phyloP scores from a whole-genome alignment of 2,329 filamentous ascomycete species.

The Coniochaeta hoffmannii region DNA sequence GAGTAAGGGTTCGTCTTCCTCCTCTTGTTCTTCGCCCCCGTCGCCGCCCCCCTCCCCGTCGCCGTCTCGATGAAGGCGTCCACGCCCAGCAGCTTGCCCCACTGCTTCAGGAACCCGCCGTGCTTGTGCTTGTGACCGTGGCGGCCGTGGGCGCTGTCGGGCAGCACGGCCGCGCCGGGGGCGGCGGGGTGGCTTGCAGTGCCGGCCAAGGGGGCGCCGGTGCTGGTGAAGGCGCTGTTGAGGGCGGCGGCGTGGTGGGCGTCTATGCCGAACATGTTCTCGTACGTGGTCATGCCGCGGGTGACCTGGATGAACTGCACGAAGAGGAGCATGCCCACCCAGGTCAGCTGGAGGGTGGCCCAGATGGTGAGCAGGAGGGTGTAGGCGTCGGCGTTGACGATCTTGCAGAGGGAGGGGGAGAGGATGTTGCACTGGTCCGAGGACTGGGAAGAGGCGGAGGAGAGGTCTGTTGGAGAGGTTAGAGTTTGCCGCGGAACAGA shows the following conservation, averaged over 20 bases:
- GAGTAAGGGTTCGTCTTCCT: constrained; percentile 75
- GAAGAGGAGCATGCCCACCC: constrained; percentile 94
- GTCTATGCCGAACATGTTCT: constrained; percentile 83
- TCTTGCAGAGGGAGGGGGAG: constrained; percentile 64
- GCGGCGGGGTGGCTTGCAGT: constrained; percentile 46
- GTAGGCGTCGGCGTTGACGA: constrained; percentile 76
- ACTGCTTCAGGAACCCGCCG: constrained; percentile 63
- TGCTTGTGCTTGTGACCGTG: constrained; percentile 31
- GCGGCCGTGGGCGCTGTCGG: constrained; percentile 32
- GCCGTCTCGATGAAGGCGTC: constrained; percentile 93
- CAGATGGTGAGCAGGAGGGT: constrained; percentile 74
- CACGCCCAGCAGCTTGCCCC: constrained; percentile 79
- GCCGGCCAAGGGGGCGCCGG: constrained; percentile 63
- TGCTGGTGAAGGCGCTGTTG: constrained; percentile 70
- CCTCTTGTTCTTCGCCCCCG: constrained; percentile 42
- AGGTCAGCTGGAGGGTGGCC: constrained; percentile 77
- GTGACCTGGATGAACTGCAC: constrained; percentile 92
- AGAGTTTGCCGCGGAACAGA: background rate
- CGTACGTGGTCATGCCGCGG: constrained; percentile 89
- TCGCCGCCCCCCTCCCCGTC: constrained; percentile 69
- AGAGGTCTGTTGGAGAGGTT: constrained; percentile 46
- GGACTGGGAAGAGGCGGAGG: constrained; percentile 44
- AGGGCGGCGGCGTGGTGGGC: constrained; percentile 49
- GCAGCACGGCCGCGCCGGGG: constrained; percentile 47
- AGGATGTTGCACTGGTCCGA: constrained; percentile 65